phyloP scores from a whole-genome alignment of 805 yeast species.

The Cyberlindnera sargentensis region DNA sequence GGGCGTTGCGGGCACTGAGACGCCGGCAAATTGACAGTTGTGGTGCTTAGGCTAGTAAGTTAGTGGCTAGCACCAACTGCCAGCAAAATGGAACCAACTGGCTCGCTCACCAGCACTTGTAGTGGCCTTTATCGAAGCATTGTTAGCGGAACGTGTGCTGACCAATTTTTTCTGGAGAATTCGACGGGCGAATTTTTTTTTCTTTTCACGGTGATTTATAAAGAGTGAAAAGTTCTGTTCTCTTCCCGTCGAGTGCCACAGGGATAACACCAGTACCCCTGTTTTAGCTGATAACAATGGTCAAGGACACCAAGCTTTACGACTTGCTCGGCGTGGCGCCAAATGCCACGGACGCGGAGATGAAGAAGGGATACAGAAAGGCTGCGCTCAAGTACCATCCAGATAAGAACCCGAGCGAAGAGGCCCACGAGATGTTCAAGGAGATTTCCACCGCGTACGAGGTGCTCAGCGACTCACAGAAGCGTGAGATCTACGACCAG shows the following conservation, averaged over 20 bases:
- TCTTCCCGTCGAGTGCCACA: too few species aligned
- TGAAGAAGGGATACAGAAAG: constrained; percentile 77
- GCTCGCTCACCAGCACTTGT: too few species aligned
- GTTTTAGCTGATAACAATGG: constrained; percentile 38
- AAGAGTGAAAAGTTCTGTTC: too few species aligned
- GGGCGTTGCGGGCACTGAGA: not conserved
- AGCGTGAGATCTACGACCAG: constrained; percentile 82
- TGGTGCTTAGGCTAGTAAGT: too few species aligned
- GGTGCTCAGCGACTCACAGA: constrained; percentile 77
- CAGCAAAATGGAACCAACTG: too few species aligned
- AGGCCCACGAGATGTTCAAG: constrained; percentile 93
- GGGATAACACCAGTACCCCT: too few species aligned
- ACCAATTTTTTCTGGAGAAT: too few species aligned
- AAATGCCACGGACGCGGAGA: constrained; percentile 60
- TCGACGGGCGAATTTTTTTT: too few species aligned
- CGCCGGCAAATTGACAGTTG: not conserved
- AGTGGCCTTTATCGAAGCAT: too few species aligned
- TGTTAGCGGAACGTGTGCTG: too few species aligned
- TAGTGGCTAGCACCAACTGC: too few species aligned
- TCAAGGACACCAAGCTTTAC: constrained; percentile 71
- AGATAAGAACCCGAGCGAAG: constrained; percentile 76
- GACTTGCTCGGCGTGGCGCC: constrained; percentile 68
- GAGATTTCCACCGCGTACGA: constrained; percentile 87
- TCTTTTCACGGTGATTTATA: too few species aligned
- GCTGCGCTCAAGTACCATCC: constrained; percentile 79